Conservation (phyloP, 2,329 filamentous ascomycete species). For the Botrytis fragariae region DNA sequence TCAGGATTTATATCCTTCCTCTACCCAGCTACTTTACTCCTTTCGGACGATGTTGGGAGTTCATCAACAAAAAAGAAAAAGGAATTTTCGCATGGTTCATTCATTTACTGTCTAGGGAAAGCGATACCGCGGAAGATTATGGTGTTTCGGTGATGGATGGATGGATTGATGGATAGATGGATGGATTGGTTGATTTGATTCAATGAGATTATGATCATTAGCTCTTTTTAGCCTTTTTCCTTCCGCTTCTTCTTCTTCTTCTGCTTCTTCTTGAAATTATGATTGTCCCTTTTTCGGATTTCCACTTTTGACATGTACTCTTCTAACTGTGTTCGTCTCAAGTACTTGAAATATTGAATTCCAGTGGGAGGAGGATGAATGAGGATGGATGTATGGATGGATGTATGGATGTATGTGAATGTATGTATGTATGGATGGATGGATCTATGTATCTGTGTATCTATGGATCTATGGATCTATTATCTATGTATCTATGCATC, state of each 20-base stretch:
- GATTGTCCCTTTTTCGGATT: neutral
- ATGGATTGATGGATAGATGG: neutral
- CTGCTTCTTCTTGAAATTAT: neutral
- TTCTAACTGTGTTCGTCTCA: neutral
- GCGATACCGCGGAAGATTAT: neutral
- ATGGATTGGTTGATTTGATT: neutral
- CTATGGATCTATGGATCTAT: no score
- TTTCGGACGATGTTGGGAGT: neutral
- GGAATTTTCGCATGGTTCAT: neutral
- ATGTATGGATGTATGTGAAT: neutral
- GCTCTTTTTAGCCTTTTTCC: no score
- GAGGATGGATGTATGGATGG: neutral
- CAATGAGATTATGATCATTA: no score
- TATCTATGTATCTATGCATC: no score
- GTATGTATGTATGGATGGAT: neutral
- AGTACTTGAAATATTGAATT: slow-evolving; percentile 19
- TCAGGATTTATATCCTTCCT: neutral
- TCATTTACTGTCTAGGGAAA: no score
- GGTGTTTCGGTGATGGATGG: neutral
- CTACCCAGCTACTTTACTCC: neutral
- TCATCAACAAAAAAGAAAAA: neutral
- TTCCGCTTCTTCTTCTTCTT: no score
- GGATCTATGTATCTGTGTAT: no score
- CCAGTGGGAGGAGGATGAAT: slow-evolving; percentile 6
- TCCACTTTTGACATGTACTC: neutral